These are phyloP conservation scores for Dipodascopsis tothii DNA, from an alignment of 805 yeast genomes.

Conservation along the genomic window DNA sequence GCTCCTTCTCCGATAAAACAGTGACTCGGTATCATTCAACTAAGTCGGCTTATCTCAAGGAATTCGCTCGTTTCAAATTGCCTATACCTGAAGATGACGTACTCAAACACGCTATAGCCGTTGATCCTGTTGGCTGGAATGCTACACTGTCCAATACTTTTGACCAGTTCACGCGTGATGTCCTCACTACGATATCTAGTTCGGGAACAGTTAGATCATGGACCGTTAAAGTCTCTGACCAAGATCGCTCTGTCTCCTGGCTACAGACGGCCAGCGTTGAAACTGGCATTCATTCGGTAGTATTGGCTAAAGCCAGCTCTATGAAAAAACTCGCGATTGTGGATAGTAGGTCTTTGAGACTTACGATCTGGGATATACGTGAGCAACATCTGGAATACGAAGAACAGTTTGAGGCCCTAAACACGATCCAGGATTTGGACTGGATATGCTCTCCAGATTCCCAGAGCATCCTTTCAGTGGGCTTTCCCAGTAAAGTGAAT, in stretches of 20 bases:
- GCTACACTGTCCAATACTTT: conserved; percentile 33
- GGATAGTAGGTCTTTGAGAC: conserved; percentile 41
- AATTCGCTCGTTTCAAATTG: conserved; percentile 20
- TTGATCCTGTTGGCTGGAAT: conserved; percentile 61
- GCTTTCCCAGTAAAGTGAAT: conserved; percentile 56
- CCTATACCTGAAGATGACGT: conserved; percentile 32
- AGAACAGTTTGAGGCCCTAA: conserved; percentile 34
- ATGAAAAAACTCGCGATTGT: conserved; percentile 69
- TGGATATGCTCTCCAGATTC: conserved; percentile 70
- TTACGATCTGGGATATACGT: conserved; percentile 75
- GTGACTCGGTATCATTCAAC: neutral
- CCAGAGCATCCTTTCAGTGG: conserved; percentile 72
- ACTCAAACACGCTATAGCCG: conserved; percentile 30
- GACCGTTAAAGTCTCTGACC: conserved; percentile 33
- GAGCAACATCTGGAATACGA: conserved; percentile 48
- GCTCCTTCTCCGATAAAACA: conserved; percentile 1
- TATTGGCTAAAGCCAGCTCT: conserved; percentile 64
- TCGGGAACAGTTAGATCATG: conserved; percentile 46
- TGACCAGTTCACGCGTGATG: conserved; percentile 36
- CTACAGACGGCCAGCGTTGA: conserved; percentile 40
- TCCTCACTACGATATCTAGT: conserved; percentile 52
- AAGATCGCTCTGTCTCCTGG: conserved; percentile 42
- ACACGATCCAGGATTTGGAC: conserved; percentile 60
- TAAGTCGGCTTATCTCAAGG: conserved; percentile 1
- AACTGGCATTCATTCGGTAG: conserved; percentile 49